Evolutionary conservation across 108 stramenopile genomes (phyloP).

Genomic region (Nitzschia sp.): DNA sequence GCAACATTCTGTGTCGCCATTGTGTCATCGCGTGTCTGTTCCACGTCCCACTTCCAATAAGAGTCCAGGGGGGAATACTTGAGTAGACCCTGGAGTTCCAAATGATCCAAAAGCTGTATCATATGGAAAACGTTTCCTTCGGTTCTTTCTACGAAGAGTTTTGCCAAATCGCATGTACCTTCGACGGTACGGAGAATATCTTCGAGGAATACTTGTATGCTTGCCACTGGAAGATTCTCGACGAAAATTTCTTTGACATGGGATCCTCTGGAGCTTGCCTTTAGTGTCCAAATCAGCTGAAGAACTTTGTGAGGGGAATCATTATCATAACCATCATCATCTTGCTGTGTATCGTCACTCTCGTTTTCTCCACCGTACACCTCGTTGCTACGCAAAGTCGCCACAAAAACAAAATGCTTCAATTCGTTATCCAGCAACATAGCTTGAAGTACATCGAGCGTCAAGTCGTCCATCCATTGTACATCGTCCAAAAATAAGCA

Average conservation of each 20-base stretch:
- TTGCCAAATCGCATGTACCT: not conserved
- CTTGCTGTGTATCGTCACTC: too few relatives aligned
- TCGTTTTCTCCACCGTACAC: not conserved
- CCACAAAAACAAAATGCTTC: not conserved
- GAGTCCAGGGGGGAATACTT: not conserved
- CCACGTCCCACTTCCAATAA: constrained; percentile 3
- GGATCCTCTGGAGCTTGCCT: not conserved
- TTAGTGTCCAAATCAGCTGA: not conserved
- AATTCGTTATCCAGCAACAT: not conserved
- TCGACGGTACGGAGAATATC: not conserved
- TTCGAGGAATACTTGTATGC: not conserved
- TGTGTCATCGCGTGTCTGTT: not conserved
- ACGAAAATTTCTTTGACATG: not conserved
- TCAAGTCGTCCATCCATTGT: not conserved
- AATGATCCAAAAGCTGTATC: not conserved
- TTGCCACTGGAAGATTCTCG: not conserved
- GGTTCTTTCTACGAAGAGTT: not conserved
- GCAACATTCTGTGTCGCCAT: not conserved
- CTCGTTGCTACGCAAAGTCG: not conserved
- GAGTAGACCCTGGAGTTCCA: not conserved
- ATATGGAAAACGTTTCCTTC: not conserved
- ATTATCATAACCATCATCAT: not conserved
- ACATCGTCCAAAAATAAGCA: not conserved
- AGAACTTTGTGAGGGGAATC: too few relatives aligned
- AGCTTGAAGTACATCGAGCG: not conserved